A percentile compares a stretch with the other conserved stretches of the same genome.
These are phyloP conservation scores for Coniella vitis DNA, from an alignment of 2,329 filamentous ascomycete genomes.

Conservation along the genomic window DNA sequence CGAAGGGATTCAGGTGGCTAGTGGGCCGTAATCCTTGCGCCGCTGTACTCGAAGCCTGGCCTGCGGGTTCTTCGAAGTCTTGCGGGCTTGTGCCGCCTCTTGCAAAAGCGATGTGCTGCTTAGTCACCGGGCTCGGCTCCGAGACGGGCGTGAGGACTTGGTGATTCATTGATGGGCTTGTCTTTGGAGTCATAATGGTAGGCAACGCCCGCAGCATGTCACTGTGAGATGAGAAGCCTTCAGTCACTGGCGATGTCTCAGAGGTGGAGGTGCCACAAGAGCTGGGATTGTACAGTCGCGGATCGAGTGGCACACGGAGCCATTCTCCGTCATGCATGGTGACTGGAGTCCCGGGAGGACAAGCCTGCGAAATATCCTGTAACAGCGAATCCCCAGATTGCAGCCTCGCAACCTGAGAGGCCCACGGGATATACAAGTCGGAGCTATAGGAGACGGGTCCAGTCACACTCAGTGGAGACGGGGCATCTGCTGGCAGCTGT, in stretches of 20 bases:
- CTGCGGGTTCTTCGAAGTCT: conserved; percentile 5
- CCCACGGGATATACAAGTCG: conserved; percentile 18
- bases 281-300: conserved; percentile 10
- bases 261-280: not conserved
- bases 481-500: conserved; percentile 2
- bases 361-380: conserved; percentile 21
- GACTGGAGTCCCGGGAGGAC: conserved; percentile 5
- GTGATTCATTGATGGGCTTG: conserved; percentile 9
- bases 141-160: conserved; percentile 14
- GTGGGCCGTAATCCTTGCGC: conserved; percentile 1
- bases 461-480: conserved; percentile 1
- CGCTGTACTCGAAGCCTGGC: not conserved
- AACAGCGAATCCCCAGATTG: conserved; percentile 22
- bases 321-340: conserved; percentile 11
- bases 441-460: conserved; percentile 1
- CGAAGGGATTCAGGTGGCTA: conserved; percentile 1
- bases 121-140: conserved; percentile 8
- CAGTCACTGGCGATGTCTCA: conserved; percentile 2
- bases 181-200: conserved; percentile 8
- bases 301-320: conserved; percentile 16
- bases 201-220: conserved; percentile 2
- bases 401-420: conserved; percentile 17
- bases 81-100: conserved; percentile 6
- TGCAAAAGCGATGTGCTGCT: not conserved
- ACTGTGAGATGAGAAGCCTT: not conserved